A percentile compares a stretch with the other conserved stretches of the same genome.
Conservation (phyloP, 768 basidiomycete genomes). For the Pleurotus sapidus region DNA sequence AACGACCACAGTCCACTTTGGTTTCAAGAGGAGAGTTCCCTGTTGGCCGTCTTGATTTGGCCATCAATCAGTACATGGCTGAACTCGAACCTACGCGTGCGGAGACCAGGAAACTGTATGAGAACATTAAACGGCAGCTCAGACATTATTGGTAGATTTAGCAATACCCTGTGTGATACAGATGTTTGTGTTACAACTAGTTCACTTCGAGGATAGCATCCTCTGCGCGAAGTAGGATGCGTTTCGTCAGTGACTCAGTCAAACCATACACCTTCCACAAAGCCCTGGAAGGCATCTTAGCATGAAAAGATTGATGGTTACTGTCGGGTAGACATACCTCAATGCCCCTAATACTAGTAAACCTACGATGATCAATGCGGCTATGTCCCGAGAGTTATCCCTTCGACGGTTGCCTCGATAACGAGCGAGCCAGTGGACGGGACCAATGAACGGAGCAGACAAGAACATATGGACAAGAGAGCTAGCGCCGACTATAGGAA, state of each 20-base stretch:
- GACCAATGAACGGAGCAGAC: slow-evolving; percentile 60
- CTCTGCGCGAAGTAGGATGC: slow-evolving; percentile 67
- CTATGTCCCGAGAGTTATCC: slow-evolving; percentile 57
- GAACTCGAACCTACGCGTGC: slow-evolving; percentile 62
- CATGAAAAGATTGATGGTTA: slow-evolving; percentile 9
- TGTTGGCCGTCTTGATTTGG: slow-evolving; percentile 69
- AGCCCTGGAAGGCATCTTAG: slow-evolving; percentile 42
- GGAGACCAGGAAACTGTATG: slow-evolving; percentile 65
- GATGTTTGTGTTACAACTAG: slow-evolving; percentile 17
- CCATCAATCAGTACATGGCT: slow-evolving; percentile 70
- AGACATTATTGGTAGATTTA: slow-evolving; percentile 66
- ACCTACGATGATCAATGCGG: slow-evolving; percentile 60
- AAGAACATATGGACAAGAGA: slow-evolving; percentile 73
- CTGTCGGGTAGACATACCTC: slow-evolving; percentile 36
- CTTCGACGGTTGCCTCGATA: slow-evolving; percentile 56
- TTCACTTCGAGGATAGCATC: slow-evolving; percentile 79
- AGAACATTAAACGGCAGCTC: slow-evolving; percentile 68
- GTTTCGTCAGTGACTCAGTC: slow-evolving; percentile 57
- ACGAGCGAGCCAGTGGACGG: slow-evolving; percentile 69
- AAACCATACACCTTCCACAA: slow-evolving; percentile 66
- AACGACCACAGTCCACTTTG: slow-evolving; percentile 65
- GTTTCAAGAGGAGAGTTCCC: slow-evolving; percentile 67
- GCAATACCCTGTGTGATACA: background rate
- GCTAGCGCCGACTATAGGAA: slow-evolving; percentile 75
- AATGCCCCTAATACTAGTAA: slow-evolving; percentile 60